These are phyloP conservation scores for Akanthomyces uredinophilus DNA, from an alignment of 2,329 filamentous ascomycete genomes.

Conservation along the genomic window DNA sequence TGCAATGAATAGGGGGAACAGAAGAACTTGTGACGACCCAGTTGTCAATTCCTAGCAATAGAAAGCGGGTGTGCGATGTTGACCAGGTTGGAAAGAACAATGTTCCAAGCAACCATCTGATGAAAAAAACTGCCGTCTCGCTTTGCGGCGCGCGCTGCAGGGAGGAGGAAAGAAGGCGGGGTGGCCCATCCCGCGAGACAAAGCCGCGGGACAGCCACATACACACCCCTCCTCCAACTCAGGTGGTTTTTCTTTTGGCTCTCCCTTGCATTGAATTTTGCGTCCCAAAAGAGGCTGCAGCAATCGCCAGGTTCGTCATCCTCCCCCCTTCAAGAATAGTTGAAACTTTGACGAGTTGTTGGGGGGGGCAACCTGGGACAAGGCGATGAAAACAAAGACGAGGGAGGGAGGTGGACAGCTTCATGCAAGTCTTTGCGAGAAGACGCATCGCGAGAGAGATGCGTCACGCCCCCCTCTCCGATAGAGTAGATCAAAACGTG, in stretches of 20 bases:
- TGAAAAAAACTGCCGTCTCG: background rate
- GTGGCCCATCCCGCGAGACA: background rate
- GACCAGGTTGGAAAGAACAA: background rate
- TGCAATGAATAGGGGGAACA: background rate
- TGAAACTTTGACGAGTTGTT: background rate
- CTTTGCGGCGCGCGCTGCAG: background rate
- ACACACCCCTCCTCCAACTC: background rate
- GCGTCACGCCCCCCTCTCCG: background rate
- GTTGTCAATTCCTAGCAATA: background rate
- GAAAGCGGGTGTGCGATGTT: background rate
- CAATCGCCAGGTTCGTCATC: background rate
- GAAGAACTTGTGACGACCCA: background rate
- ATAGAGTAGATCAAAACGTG: no score
- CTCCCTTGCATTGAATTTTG: background rate
- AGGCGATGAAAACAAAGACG: background rate
- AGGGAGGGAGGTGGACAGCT: background rate
- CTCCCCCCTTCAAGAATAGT: no score
- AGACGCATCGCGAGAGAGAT: background rate
- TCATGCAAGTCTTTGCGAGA: background rate
- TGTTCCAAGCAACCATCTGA: background rate
- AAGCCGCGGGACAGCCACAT: background rate
- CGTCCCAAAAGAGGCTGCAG: background rate
- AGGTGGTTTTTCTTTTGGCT: background rate
- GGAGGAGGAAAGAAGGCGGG: background rate
- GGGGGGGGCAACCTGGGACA: background rate